Percentiles rank a stretch among this genome's conserved stretches.
Conservation (phyloP, 306 rosid species). For the Gastrolobium bilobum region DNA sequence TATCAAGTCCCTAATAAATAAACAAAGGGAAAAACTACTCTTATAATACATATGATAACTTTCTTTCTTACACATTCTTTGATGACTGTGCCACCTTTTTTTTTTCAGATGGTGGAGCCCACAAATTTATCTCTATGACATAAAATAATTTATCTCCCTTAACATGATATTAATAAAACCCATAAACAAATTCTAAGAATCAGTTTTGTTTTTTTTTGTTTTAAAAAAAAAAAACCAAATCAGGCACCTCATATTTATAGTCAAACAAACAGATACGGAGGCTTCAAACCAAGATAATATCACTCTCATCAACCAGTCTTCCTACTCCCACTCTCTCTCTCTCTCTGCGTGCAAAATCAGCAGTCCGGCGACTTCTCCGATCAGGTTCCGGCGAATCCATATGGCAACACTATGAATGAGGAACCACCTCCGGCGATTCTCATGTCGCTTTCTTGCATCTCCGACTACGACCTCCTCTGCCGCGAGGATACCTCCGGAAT, state of each 20-base stretch:
- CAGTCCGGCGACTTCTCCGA: slow-evolving; percentile 54
- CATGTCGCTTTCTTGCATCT: slow-evolving; percentile 75
- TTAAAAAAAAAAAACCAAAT: neutral
- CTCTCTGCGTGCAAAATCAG: neutral
- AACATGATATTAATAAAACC: no score
- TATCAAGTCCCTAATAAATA: no score
- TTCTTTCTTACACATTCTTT: no score
- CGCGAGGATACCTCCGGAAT: slow-evolving; percentile 67
- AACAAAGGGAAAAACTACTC: no score
- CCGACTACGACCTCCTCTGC: slow-evolving; percentile 80
- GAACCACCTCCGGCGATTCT: slow-evolving; percentile 38
- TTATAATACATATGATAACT: no score
- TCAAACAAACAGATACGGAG: slow-evolving; percentile 43
- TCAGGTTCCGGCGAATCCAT: slow-evolving; percentile 36
- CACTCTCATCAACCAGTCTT: neutral
- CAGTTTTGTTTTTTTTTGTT: no score
- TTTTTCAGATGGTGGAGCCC: no score
- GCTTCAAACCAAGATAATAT: slow-evolving; percentile 48
- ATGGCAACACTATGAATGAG: slow-evolving; percentile 74
- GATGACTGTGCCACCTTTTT: no score
- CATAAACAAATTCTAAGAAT: no score
- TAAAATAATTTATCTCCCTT: no score
- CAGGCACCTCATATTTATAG: slow-evolving; percentile 63
- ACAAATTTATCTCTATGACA: no score
- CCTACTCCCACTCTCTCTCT: neutral